Base-by-base conservation (phyloP, 1,284 basidiomycete genomes). In the Sanghuangporus weigelae region DNA sequence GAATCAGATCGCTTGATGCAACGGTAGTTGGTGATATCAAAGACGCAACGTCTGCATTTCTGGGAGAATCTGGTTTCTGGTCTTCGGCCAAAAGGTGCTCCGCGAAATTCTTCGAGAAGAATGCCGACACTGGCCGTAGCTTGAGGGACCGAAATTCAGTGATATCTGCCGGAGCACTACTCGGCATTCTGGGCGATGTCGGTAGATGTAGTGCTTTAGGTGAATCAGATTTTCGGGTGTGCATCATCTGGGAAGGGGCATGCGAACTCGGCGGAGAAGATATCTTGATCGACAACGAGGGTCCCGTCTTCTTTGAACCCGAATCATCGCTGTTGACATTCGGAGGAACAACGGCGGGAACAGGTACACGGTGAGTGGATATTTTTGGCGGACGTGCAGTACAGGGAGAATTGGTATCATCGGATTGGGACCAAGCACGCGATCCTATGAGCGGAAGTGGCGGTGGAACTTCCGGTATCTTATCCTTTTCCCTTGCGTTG, bases 101-200 rank as follows among this genome's bases (percentile, higher is more conserved):
- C 14, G 81, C 76, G 67, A 93, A 90, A 44, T 89, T 84, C 7
- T 83, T 76, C 67, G 87, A 86, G 73, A 93, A 92, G 38, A 87
- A 78, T 8, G 87, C 84, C 12, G 90, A 93, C 21, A 93, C 78
- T 0, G 91, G 91, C 19, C 92, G 82, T 56, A 93, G 75, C 69
- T 83, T 86, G 46, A 93, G 79, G 3, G 81, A 75, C 7, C 84
- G 79, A 68, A 91, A 92, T 62, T 84, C 82, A 0, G 80, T 75
- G 8, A 84, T 77, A 54, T 81, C 76, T 14, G 88, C 78, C 5
- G 89, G 89, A 19, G 88, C 89, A 69, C 86, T 89, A 70, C 66
- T 46, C 71, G 64, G 50, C 68, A 72, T 44, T 70, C 64, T 10
- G 65, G 69, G 7, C 69, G 68, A 31, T 63, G 57, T 59, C 11